Evolutionary conservation across 225 moss, liverwort and hornwort genomes (phyloP).

Genomic region (Antitrichia curtipendula): DNA sequence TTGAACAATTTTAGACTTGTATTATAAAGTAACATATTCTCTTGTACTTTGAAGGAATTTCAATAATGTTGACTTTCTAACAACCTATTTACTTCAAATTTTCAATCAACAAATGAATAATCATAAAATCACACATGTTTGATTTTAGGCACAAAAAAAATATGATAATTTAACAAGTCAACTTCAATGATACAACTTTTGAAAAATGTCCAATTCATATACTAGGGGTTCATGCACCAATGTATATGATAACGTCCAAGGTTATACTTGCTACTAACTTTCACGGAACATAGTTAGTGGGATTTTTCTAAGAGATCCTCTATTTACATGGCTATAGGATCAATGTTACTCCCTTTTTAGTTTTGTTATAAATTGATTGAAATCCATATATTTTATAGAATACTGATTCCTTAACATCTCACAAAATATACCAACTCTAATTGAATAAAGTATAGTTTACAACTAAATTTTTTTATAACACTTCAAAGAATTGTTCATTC

Average conservation of each 20-base stretch:
- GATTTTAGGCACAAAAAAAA: background rate
- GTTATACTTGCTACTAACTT: too few relatives aligned
- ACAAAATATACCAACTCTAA: background rate
- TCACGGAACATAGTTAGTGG: accelerated
- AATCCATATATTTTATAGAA: background rate
- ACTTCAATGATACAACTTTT: background rate
- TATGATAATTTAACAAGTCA: background rate
- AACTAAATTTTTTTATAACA: background rate
- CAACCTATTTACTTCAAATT: background rate
- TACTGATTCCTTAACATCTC: too few relatives aligned
- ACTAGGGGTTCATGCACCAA: background rate
- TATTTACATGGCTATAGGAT: background rate
- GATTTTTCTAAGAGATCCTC: background rate
- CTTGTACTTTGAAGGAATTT: background rate
- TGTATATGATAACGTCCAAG: background rate
- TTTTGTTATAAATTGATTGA: background rate
- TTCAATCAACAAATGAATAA: background rate
- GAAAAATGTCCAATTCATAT: background rate
- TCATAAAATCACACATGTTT: background rate
- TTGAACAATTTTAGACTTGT: too few relatives aligned
- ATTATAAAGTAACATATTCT: too few relatives aligned
- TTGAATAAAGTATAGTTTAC: background rate
- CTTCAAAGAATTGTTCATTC: background rate
- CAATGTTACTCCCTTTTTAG: background rate
- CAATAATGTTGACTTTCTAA: too few relatives aligned